These are phyloP conservation scores for Austroboletus novae-zelandiae DNA, from an alignment of 1,284 basidiomycete genomes.

Conservation along the genomic window DNA sequence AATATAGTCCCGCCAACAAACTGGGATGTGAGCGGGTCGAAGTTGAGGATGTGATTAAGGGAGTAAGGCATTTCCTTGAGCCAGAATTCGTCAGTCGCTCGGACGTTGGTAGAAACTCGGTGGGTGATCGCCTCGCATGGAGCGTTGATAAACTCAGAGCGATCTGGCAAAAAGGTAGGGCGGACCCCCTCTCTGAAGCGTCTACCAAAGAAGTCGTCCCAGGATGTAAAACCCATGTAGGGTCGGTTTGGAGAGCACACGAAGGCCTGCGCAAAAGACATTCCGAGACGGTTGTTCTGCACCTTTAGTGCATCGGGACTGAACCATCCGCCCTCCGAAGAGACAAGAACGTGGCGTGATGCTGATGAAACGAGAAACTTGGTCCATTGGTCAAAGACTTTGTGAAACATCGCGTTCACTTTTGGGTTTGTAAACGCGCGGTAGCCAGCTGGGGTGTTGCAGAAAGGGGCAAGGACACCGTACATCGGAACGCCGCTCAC, in stretches of 20 bases:
- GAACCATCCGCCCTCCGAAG: conserved; percentile 44
- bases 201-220: conserved; percentile 58
- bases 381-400: conserved; percentile 49
- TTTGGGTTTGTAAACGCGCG: conserved; percentile 42
- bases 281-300: conserved; percentile 17
- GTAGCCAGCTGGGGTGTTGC: conserved; percentile 38
- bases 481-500: conserved; percentile 28
- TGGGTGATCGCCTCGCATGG: conserved; percentile 49
- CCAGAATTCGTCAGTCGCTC: conserved; percentile 43
- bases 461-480: conserved; percentile 24
- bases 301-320: conserved; percentile 33
- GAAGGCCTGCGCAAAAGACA: conserved; percentile 19
- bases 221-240: conserved; percentile 38
- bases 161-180: conserved; percentile 33
- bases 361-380: conserved; percentile 42
- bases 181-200: conserved; percentile 39
- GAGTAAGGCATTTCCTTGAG: conserved; percentile 50
- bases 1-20: conserved; percentile 37
- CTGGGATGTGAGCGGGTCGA: conserved; percentile 36
- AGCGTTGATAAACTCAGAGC: conserved; percentile 40
- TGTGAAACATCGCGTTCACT: conserved; percentile 39
- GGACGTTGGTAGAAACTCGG: conserved; percentile 35
- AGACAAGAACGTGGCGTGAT: conserved; percentile 41
- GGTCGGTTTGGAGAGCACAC: conserved; percentile 9
- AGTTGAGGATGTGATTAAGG: conserved; percentile 36